phyloP scores from a whole-genome alignment of 305 asterid species.

The Solanum aculeatissimum region DNA sequence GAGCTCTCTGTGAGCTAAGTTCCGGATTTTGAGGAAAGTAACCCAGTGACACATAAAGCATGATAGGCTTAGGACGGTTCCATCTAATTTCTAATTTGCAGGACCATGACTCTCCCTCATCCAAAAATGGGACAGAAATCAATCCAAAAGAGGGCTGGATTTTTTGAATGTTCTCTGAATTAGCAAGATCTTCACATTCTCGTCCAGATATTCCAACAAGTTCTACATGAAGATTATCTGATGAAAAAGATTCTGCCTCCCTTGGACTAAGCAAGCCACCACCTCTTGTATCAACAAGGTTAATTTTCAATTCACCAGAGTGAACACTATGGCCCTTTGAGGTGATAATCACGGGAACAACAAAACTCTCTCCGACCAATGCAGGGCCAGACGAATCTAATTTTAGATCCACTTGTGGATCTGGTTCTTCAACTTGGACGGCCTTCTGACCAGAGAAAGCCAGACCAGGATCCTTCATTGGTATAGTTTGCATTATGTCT shows the following conservation, averaged over 20 bases:
- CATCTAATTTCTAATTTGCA: constrained; percentile 87
- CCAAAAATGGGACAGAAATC: constrained; percentile 73
- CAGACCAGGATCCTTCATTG: constrained; percentile 82
- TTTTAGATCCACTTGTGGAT: constrained; percentile 85
- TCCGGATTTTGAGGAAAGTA: constrained; percentile 54
- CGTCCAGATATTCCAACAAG: constrained; percentile 65
- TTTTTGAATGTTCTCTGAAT: constrained; percentile 55
- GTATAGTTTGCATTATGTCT: constrained; percentile 71
- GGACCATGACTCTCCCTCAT: constrained; percentile 71
- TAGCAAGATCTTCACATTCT: constrained; percentile 28
- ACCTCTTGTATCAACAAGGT: constrained; percentile 92
- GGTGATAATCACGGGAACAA: constrained; percentile 72
- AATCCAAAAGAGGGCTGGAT: constrained; percentile 95
- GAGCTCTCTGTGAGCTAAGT: constrained; percentile 61
- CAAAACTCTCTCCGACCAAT: constrained; percentile 80
- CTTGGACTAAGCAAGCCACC: constrained; percentile 96
- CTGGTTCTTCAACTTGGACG: constrained; percentile 98
- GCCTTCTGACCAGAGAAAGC: constrained; percentile 95
- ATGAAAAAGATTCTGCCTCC: constrained; percentile 67
- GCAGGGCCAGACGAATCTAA: constrained; percentile 83
- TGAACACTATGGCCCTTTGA: constrained; percentile 81
- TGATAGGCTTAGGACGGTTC: constrained; percentile 95
- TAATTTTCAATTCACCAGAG: constrained; percentile 93
- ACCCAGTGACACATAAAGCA: constrained; percentile 92
- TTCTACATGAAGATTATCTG: constrained; percentile 87